Evolutionary conservation across 169 alveolate genomes (phyloP), one percentile per base, ranked within the genome.

Genomic region (Plasmodium reichenowi): DNA sequence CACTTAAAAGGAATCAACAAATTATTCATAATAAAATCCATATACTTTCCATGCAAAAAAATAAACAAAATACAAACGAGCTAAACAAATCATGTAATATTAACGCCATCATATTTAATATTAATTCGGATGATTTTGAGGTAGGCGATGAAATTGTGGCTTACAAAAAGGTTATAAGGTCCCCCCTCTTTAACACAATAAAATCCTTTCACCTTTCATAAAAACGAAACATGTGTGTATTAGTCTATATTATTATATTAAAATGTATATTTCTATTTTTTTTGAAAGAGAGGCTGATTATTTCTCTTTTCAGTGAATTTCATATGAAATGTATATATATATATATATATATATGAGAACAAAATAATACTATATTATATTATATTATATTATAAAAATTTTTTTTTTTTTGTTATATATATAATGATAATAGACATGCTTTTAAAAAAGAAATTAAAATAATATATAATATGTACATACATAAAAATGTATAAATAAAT

Each of bases 11-110:
- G 9, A 74, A 88, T 74, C 73, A 88, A 56, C 17, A 68, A 62
- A n/a, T 78, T 29, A 62, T 94, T 15, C 85, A 74, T 13, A 64
- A 88, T 29, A 93, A 92, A 15, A 45, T 94, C 0, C 29, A 78
- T 26, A 54, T 94, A 15, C 71, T 74, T 47, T 94, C 96, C 0
- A 92, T 94, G 95, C 96, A 94, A 70, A 91, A 94, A 26, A 76
- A 91, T 26, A 88, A 92, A 38, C 88, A 59, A 48, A 85, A 73
- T 72, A 93, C 93, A 17, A 93, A 89, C 12, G 94, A 91, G 22
- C 59, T 94, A 52, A 17, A 62, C 3, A 94, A 94, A 75, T 92
- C 72, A 10, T 59, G 70, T 12, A 60, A 60, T 24, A 24, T 26
- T 2, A 86, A 86, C 50, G 72, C 92, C 2, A 86, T 86, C 32